Evolutionary conservation across 2,329 filamentous ascomycete genomes (phyloP).

Genomic region (Colletotrichum neosansevieriae): DNA sequence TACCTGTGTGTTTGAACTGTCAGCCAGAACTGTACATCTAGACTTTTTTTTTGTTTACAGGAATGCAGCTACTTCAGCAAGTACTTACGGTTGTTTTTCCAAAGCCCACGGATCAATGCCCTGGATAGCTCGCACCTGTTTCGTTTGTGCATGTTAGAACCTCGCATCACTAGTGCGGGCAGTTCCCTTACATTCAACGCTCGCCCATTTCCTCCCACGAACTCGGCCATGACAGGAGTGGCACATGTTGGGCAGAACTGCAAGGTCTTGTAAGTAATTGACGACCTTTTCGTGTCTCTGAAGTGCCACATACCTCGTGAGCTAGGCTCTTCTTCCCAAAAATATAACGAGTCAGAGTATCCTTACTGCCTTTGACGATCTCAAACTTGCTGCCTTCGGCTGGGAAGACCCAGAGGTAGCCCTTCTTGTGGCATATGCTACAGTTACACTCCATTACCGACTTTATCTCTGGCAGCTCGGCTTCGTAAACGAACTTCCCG

Average conservation of each 20-base stretch:
- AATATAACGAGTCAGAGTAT: slow-evolving; percentile 56
- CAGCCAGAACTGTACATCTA: background rate
- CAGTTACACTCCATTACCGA: slow-evolving; percentile 71
- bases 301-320: slow-evolving; percentile 56
- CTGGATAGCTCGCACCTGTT: slow-evolving; percentile 54
- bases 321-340: slow-evolving; percentile 54
- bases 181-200: slow-evolving; percentile 56
- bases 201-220: slow-evolving; percentile 44
- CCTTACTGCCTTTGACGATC: slow-evolving; percentile 59
- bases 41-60: background rate
- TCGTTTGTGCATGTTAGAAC: background rate
- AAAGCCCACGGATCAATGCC: slow-evolving; percentile 56
- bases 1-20: slow-evolving; percentile 45
- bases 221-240: slow-evolving; percentile 52
- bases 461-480: slow-evolving; percentile 67
- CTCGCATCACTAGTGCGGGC: too few species aligned
- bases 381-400: slow-evolving; percentile 48
- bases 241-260: slow-evolving; percentile 67
- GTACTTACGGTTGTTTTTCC: slow-evolving; percentile 51
- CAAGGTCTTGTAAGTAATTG: background rate
- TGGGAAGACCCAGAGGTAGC: slow-evolving; percentile 54
- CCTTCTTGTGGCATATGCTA: slow-evolving; percentile 70
- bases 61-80: too few species aligned
- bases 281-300: background rate
- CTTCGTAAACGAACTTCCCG: slow-evolving; percentile 63